Evolutionary conservation across 352 stramenopile genomes (phyloP).

Genomic region (Pilasporangium apinafurcum): DNA sequence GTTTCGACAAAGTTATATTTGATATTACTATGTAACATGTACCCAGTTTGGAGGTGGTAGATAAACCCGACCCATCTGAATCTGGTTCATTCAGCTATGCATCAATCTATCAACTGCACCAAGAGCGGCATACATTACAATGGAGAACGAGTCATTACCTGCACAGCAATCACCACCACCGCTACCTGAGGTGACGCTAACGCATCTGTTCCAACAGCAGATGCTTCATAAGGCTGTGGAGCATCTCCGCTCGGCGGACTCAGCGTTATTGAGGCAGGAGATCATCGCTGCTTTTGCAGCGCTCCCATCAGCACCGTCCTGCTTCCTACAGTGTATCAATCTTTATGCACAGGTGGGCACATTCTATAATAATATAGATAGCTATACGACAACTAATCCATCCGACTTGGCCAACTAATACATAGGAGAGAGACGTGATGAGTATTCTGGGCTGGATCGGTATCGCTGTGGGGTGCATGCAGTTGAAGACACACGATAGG

Average conservation of each 20-base stretch:
- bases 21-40: no score
- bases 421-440: constrained; percentile 12
- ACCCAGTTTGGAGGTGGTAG: no score
- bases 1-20: no score
- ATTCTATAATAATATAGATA: no score
- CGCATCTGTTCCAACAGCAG: constrained; percentile 21
- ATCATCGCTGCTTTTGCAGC: constrained; percentile 23
- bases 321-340: constrained; percentile 30
- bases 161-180: background rate
- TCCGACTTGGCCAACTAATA: background rate
- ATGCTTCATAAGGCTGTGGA: constrained; percentile 17
- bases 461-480: constrained; percentile 8
- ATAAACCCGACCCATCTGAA: no score
- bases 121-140: no score
- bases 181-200: constrained; percentile 8
- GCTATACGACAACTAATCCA: background rate
- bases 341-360: constrained; percentile 7
- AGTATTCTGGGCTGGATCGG: constrained; percentile 5
- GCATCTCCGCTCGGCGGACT: constrained; percentile 29
- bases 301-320: constrained; percentile 18
- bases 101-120: no score
- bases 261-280: constrained; percentile 16
- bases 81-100: no score
- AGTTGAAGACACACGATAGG: no score
- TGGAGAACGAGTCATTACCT: no score